These are phyloP conservation scores for Parathielavia hyrcaniae DNA, from an alignment of 495 filamentous ascomycete genomes.

Conservation along the genomic window DNA sequence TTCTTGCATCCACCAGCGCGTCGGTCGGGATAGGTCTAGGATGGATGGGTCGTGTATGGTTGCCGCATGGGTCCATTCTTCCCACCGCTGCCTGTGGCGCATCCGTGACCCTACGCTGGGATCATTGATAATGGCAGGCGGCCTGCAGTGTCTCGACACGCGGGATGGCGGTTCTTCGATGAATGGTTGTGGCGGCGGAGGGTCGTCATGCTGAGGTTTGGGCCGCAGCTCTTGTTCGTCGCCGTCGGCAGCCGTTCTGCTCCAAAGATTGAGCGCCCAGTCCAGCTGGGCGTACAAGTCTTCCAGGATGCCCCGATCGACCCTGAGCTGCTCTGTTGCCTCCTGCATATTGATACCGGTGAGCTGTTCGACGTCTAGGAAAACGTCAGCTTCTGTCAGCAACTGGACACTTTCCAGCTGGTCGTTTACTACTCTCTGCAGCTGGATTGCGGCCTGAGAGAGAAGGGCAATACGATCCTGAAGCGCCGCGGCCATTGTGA, in stretches of 20 bases:
- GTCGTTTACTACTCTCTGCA: neutral
- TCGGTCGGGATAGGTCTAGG: neutral
- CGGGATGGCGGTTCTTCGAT: neutral
- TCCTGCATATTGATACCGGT: neutral
- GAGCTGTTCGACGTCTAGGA: neutral
- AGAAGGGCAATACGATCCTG: neutral
- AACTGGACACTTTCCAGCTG: neutral
- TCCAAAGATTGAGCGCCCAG: neutral
- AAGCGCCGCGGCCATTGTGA: neutral
- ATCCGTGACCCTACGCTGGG: neutral
- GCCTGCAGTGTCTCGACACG: too few relatives aligned
- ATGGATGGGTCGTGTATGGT: neutral
- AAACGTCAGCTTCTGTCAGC: neutral
- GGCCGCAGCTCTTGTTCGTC: neutral
- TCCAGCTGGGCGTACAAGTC: neutral
- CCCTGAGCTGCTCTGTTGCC: neutral
- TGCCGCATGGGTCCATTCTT: neutral
- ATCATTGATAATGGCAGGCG: neutral
- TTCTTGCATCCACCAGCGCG: constrained; percentile 8
- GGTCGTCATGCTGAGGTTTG: neutral
- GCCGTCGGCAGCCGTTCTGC: neutral
- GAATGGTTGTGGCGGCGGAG: neutral
- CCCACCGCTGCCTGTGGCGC: neutral
- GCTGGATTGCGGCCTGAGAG: neutral
- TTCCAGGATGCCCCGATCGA: neutral